phyloP scores from a whole-genome alignment of 78 protist genomes.

The Dictyostelium firmibasis region DNA sequence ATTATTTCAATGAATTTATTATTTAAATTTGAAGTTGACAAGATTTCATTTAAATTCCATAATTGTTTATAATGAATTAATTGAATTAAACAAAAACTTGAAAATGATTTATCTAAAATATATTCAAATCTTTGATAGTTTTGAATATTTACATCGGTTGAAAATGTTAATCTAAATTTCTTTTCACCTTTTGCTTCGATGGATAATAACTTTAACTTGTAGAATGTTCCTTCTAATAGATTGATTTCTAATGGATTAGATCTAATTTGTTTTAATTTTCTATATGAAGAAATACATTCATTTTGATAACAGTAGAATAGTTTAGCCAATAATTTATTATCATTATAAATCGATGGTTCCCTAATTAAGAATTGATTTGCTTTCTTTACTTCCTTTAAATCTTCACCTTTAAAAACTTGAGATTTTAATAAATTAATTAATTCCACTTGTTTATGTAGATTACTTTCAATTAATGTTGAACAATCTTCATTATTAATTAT shows the following conservation, averaged over 20 bases:
- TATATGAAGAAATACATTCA: constrained; percentile 23
- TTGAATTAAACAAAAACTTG: background rate
- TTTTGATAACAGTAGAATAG: constrained; percentile 52
- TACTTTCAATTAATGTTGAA: background rate
- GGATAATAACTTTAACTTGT: background rate
- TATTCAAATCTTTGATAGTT: background rate
- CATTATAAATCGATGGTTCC: background rate
- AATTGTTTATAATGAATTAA: background rate
- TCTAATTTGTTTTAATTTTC: constrained; percentile 7
- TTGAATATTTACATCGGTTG: background rate
- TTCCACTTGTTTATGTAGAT: background rate
- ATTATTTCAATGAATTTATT: background rate
- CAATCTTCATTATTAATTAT: background rate
- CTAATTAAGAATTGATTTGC: background rate
- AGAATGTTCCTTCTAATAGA: constrained; percentile 25
- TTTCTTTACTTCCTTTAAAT: background rate
- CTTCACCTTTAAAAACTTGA: background rate
- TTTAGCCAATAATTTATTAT: background rate
- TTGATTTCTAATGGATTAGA: constrained; percentile 28
- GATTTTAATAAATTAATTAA: background rate
- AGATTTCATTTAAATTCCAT: background rate
- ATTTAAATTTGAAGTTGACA: background rate
- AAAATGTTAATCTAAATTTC: background rate
- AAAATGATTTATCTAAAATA: background rate
- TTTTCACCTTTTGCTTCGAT: background rate